Base-by-base conservation (phyloP, 768 basidiomycete species). In the Heimioporus sp. region DNA sequence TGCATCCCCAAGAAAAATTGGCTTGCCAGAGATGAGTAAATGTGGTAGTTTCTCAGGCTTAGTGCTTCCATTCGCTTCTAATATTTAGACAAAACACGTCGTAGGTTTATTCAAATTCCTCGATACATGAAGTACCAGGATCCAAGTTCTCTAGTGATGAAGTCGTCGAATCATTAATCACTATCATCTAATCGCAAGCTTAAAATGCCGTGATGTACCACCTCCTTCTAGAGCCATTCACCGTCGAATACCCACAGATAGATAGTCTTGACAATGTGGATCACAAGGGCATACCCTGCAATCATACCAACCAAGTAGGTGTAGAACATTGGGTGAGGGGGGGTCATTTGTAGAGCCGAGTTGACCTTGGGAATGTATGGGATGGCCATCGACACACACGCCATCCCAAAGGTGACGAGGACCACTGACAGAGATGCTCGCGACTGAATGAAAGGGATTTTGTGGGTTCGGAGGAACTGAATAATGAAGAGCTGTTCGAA, bases 361-460 rank as follows among this genome's bases (percentile, higher is more conserved):
- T 64, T 68, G 51, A 68, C 1, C 48, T 70, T 70, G 0, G 66
- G 66, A 19, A 68, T 66, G 43, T 68, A 68, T 2, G 66, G 66
- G 41, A 68, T 70, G 24, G 66, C 66, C 68, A 68, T 68, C 20
- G 66, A 55, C 0, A 68, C 48, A 36, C 64, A 67, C 21, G 66
- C 66, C 53, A 68, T 57, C 43, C 68, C 66, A 24, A 66, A 70
- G 15, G 66, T 68, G 45, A 66, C 64, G 1, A 58, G 10, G 5
- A 68, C 54, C n/a, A 68, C 61, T 2, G 62, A 2, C 28, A 54
- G 6, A n/a, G 66, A 68, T 1, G 66, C 66, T 28, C 68, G 64
- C 9, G 66, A 68, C 41, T 70, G 66, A 19, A 70, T 40, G 48
- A 68, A 68, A 30, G 66, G 66, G 41, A 68, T 44, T 49, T 68